Evolutionary conservation across 148 eudicot species (phyloP), one percentile per base, ranked within the genome.

Genomic region (Diospyros kaki): DNA sequence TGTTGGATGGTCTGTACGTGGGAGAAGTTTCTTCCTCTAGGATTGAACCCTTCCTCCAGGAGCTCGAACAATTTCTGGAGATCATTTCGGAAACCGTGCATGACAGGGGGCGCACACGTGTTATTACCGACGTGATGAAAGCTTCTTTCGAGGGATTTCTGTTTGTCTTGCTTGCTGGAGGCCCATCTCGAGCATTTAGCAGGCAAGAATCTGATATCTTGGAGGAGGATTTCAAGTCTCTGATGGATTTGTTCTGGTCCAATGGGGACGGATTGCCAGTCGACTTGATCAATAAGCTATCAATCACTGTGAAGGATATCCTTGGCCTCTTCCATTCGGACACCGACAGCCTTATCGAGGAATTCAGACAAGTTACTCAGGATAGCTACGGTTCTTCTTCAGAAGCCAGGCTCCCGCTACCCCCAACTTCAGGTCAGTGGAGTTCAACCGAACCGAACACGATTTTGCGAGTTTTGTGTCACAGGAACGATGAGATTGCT

Each of bases 81-180:
- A 69, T 83, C 42, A 83, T 95, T 6, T 89, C 97, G 9, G 82
- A 90, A 17, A 89, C 91, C 2, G 93, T 88, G 64, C 94, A 92
- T 59, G 96, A 92, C 68, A 83, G 91, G 64, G 91, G 88, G 14
- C 84, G 93, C 51, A 89, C 94, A 58, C 93, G 96, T 66, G 86
- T 89, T 6, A 89, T 95, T 13, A 88, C 93, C 6, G 89, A 90
- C 18, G 83, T 95, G 67, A 92, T 95, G 98, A 95, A 80, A 79
- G 97, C 97, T 52, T 88, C 94, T 2, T 95, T 90, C 52, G 87
- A 95, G 15, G 97, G 98, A 41, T 95, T 95, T 70, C 80, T 92
- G 79, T 79, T 89, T 69, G 91, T 95, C 66, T 81, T 95, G 87
- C 91, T 95, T 56, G 94, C 91, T 41, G 97, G 97, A 38, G 94